Percentiles rank a stretch among this genome's conserved stretches.
phyloP scores from a whole-genome alignment of 2,329 filamentous ascomycete genomes.

The Penicillium sp. region DNA sequence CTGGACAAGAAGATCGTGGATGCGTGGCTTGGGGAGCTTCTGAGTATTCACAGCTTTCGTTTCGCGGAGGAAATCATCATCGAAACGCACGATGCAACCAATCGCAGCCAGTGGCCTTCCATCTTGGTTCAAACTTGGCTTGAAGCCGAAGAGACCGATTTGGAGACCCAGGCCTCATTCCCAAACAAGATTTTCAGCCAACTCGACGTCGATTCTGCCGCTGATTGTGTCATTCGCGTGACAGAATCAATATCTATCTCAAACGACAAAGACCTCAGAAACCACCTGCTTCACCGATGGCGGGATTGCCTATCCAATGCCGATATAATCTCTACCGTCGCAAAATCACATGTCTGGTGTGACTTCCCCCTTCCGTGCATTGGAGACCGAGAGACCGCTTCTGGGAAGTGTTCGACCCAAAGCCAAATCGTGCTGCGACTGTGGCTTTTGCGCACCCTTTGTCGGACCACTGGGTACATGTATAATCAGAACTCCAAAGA shows the following conservation, averaged over 20 bases:
- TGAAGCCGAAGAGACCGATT: constrained; percentile 11
- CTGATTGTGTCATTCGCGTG: constrained; percentile 32
- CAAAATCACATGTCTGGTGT: constrained; percentile 29
- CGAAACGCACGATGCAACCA: constrained; percentile 24
- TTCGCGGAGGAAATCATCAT: constrained; percentile 35
- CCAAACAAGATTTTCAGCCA: constrained; percentile 23
- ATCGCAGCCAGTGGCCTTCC: constrained; percentile 24
- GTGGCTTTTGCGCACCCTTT: constrained; percentile 35
- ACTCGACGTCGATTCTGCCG: constrained; percentile 27
- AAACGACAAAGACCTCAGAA: constrained; percentile 15
- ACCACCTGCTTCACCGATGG: constrained; percentile 34
- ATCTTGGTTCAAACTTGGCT: constrained; percentile 32
- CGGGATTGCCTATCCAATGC: constrained; percentile 27
- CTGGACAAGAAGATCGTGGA: constrained; percentile 32
- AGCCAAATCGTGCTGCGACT: constrained; percentile 36
- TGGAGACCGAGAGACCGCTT: constrained; percentile 2
- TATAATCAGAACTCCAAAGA: constrained; percentile 19
- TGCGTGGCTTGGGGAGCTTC: constrained; percentile 35
- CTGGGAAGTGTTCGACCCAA: constrained; percentile 12
- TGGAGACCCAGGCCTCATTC: constrained; percentile 12
- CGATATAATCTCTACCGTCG: constrained; percentile 21
- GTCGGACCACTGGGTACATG: constrained; percentile 22
- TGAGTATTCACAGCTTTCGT: constrained; percentile 20
- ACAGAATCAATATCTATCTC: constrained; percentile 34
- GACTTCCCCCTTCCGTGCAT: constrained; percentile 20